Percentiles rank a stretch among this genome's conserved stretches.
Evolutionary conservation across 805 yeast genomes (phyloP).

Genomic region (Ogataea angusta): DNA sequence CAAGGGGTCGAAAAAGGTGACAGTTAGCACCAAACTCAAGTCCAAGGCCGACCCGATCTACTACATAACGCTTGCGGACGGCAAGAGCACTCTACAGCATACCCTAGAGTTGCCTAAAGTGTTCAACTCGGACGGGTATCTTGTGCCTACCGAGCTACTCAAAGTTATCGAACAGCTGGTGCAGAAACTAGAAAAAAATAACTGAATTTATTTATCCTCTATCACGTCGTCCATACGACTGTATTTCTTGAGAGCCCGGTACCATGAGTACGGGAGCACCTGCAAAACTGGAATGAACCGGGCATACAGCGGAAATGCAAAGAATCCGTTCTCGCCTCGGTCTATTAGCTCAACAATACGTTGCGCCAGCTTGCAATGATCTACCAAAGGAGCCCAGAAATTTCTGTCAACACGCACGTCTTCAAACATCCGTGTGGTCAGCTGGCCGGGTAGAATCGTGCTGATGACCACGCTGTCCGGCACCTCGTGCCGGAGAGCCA

Average conservation of each 20-base stretch:
- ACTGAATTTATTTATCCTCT: conserved; percentile 1
- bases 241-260: conserved; percentile 27
- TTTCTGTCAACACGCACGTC: conserved; percentile 40
- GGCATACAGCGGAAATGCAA: conserved; percentile 47
- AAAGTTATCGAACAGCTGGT: conserved; percentile 24
- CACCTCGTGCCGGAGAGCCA: conserved; percentile 42
- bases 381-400: conserved; percentile 49
- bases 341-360: conserved; percentile 33
- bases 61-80: conserved; percentile 33
- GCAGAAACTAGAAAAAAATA: conserved; percentile 19
- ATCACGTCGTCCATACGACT: conserved; percentile 32
- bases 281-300: conserved; percentile 42
- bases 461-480: conserved; percentile 32
- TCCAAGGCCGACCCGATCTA: conserved; percentile 46
- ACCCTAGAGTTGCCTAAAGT: conserved; percentile 38
- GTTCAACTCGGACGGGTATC: conserved; percentile 46
- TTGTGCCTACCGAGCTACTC: conserved; percentile 36
- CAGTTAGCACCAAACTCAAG: conserved; percentile 36
- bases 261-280: conserved; percentile 39
- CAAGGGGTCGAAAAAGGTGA: conserved; percentile 34
- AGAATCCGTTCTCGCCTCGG: conserved; percentile 40
- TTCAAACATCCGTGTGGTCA: conserved; percentile 45
- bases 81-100: conserved; percentile 20
- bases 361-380: conserved; percentile 36
- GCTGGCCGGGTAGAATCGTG: conserved; percentile 49